Evolutionary conservation across 1,139 yeast species (phyloP), one percentile per base, ranked within the genome.

Genomic region (Spencermartinsiella ligniputridi): DNA sequence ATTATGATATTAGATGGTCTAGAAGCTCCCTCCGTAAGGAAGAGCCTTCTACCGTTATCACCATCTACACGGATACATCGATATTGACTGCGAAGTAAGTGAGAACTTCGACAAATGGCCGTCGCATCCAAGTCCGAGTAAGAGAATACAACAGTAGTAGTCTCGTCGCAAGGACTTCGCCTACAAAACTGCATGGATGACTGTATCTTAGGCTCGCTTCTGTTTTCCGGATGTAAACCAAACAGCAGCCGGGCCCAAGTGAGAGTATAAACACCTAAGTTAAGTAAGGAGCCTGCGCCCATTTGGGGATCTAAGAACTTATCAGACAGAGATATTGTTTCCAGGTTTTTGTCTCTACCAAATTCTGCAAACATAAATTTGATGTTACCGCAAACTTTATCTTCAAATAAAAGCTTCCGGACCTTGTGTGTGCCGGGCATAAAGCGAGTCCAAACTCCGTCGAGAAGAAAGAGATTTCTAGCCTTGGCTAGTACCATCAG

Each of bases 371-470:
- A 53, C n/a, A 77, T 61, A 20, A 79, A 62, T 50, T 64, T 62
- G 16, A 76, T 62, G 13, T 69, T 71, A 2, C 83, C 83, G 48
- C 79, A 57, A 11, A 68, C 62, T 47, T 69, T 64, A 24, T 76
- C 71, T 20, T 70, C 67, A 51, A 71, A 74, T 22, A 79, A 55
- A 45, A 68, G 62, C 29, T 66, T 47, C 48, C 70, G 65, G 44
- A 78, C 61, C 22, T 66, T 65, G 20, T 57, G 47, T 35, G 74
- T 65, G 13, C 76, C 54, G 1, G 85, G 85, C 66, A 79, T 75
- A 56, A 75, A 79, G 39, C 83, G 66, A 2, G 83, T 76, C 85
- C 86, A 80, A 44, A 79, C 74, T 2, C 78, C 85, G 56, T 79
- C 86, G 82, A 80, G 75, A 43, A 79, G 64, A 52, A 75, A 79